Percentiles rank a stretch among this genome's conserved stretches.
Conservation (phyloP, 2,329 filamentous ascomycete genomes). For the Neopestalotiopsis sp. region DNA sequence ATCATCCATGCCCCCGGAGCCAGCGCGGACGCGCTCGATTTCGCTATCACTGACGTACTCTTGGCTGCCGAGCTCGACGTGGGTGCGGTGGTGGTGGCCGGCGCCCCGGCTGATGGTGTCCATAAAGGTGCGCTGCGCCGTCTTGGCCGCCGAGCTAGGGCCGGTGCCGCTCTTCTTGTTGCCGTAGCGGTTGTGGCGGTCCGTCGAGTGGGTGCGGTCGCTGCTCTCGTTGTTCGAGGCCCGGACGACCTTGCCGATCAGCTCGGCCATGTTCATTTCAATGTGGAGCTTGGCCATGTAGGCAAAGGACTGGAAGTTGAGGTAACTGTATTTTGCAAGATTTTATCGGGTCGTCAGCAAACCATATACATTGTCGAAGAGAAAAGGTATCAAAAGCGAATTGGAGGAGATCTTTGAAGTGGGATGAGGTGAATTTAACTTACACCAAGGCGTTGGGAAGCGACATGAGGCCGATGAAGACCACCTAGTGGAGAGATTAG, state of each 20-base stretch:
- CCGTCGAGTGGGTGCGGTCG: neutral
- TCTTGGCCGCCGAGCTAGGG: constrained; percentile 10
- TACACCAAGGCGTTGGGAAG: constrained; percentile 44
- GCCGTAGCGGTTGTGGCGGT: neutral
- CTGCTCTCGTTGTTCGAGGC: constrained; percentile 20
- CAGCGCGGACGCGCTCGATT: neutral
- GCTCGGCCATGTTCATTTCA: constrained; percentile 50
- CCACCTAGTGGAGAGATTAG: neutral
- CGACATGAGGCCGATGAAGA: constrained; percentile 43
- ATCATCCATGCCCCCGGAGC: neutral
- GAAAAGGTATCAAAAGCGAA: neutral
- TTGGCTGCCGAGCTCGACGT: constrained; percentile 17
- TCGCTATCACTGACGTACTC: neutral
- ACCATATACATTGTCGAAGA: no score
- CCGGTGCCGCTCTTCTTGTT: neutral
- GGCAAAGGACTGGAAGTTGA: constrained; percentile 49
- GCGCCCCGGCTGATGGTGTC: constrained; percentile 8
- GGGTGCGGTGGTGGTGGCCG: neutral
- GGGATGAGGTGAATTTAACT: neutral
- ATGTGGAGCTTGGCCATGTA: constrained; percentile 51
- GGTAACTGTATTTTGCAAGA: constrained; percentile 32
- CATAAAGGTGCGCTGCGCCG: constrained; percentile 13
- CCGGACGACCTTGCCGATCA: constrained; percentile 41
- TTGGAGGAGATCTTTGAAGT: neutral
- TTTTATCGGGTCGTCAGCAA: neutral